These are phyloP conservation scores for Candolleomyces efflorescens DNA, from an alignment of 768 basidiomycete genomes.

Conservation along the genomic window DNA sequence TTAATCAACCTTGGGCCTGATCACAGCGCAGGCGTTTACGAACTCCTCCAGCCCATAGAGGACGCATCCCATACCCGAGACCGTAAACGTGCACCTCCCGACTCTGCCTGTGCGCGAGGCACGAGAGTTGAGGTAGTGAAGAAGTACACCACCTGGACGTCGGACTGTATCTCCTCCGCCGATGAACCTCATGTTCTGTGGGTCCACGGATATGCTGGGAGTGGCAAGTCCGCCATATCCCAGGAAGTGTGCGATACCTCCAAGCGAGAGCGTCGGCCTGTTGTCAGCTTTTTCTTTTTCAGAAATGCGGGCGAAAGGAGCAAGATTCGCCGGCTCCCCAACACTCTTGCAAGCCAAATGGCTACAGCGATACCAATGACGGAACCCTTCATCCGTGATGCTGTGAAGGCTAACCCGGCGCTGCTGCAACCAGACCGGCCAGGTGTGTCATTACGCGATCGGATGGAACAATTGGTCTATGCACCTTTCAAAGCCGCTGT, in stretches of 20 bases:
- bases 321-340: neutral
- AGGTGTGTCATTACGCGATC: neutral
- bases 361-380: neutral
- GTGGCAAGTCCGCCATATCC: slow-evolving; percentile 17
- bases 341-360: slow-evolving; percentile 9
- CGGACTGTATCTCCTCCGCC: neutral
- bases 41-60: neutral
- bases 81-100: neutral
- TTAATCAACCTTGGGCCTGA: no score
- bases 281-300: slow-evolving; percentile 14
- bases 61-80: neutral
- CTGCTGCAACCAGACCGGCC: neutral
- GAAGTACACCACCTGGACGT: neutral
- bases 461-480: neutral
- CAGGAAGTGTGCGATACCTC: slow-evolving; percentile 11
- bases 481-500: neutral
- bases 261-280: neutral
- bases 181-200: slow-evolving; percentile 10
- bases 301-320: slow-evolving; percentile 1
- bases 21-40: neutral
- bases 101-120: neutral
- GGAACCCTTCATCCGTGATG: neutral
- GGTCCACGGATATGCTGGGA: slow-evolving; percentile 16
- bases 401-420: neutral
- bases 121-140: neutral